Conservation (phyloP, 371 early-diverging fungal species). For the Conidiobolus incongruus region DNA sequence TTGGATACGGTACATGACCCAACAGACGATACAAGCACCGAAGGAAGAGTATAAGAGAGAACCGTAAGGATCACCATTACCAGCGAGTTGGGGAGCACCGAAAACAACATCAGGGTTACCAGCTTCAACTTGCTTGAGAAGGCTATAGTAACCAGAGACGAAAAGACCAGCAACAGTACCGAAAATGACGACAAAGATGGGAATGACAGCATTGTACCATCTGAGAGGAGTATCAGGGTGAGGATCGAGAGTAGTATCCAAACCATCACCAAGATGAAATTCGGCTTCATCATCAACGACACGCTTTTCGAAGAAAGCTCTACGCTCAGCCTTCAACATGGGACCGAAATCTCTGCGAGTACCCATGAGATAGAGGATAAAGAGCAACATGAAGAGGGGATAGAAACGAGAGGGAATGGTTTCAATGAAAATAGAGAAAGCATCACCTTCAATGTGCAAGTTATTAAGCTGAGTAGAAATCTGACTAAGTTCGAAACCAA, state of each 20-base stretch:
- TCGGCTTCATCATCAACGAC: conserved; percentile 2
- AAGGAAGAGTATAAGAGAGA: conserved; percentile 3
- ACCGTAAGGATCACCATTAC: conserved; percentile 3
- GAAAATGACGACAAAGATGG: neutral
- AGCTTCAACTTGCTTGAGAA: neutral
- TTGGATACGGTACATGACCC: neutral
- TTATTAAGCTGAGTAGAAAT: conserved; percentile 1
- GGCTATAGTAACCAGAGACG: conserved; percentile 3
- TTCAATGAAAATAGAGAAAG: conserved; percentile 4
- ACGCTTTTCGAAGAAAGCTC: conserved; percentile 1
- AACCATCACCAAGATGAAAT: neutral
- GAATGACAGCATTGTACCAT: conserved; percentile 4
- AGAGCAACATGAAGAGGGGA: conserved; percentile 4
- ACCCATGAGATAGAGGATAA: neutral
- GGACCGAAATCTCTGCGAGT: conserved; percentile 5
- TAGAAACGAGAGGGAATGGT: conserved; percentile 5
- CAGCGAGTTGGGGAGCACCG: neutral
- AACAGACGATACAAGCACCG: conserved; percentile 2
- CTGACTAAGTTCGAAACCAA: conserved; percentile 3
- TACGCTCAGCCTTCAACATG: conserved; percentile 5
- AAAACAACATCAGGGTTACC: neutral
- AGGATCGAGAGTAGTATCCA: neutral
- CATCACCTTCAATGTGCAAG: neutral
- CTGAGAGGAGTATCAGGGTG: conserved; percentile 1
- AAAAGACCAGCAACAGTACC: conserved; percentile 1